phyloP scores from a whole-genome alignment of 2,329 filamentous ascomycete species.

The Shiraia sp. region DNA sequence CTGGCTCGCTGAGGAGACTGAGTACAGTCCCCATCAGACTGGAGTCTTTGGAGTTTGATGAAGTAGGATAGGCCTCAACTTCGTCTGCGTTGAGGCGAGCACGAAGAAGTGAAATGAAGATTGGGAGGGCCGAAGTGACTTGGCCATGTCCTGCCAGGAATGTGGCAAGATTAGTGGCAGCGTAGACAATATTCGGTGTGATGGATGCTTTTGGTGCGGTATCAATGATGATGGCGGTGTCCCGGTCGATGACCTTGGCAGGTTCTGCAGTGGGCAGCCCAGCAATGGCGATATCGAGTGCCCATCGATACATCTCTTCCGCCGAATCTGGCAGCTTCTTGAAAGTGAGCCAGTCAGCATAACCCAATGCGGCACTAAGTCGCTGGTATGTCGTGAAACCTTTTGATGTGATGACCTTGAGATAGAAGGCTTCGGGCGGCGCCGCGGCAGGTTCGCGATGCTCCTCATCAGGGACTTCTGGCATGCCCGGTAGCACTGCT shows the following conservation, averaged over 20 bases:
- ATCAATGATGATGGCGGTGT: conserved; percentile 65
- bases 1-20: conserved; percentile 52
- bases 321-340: conserved; percentile 69
- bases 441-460: conserved; percentile 70
- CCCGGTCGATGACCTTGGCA: conserved; percentile 59
- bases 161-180: conserved; percentile 76
- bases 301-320: conserved; percentile 73
- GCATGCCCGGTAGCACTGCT: conserved; percentile 68
- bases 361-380: conserved; percentile 79
- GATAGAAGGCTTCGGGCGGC: conserved; percentile 75
- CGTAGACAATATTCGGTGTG: conserved; percentile 74
- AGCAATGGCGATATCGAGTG: conserved; percentile 71
- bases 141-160: conserved; percentile 74
- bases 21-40: conserved; percentile 32
- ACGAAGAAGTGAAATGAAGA: conserved; percentile 82
- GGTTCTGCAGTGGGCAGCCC: conserved; percentile 52
- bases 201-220: conserved; percentile 55
- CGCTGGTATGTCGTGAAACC: conserved; percentile 80
- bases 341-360: conserved; percentile 83
- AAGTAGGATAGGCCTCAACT: conserved; percentile 17
- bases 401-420: conserved; percentile 76
- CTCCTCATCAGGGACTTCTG: conserved; percentile 71
- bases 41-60: conserved; percentile 24
- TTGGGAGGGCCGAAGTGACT: conserved; percentile 72
- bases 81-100: conserved; percentile 67